Evolutionary conservation across 2,329 filamentous ascomycete species (phyloP).

Genomic region (Colletotrichum karsti): DNA sequence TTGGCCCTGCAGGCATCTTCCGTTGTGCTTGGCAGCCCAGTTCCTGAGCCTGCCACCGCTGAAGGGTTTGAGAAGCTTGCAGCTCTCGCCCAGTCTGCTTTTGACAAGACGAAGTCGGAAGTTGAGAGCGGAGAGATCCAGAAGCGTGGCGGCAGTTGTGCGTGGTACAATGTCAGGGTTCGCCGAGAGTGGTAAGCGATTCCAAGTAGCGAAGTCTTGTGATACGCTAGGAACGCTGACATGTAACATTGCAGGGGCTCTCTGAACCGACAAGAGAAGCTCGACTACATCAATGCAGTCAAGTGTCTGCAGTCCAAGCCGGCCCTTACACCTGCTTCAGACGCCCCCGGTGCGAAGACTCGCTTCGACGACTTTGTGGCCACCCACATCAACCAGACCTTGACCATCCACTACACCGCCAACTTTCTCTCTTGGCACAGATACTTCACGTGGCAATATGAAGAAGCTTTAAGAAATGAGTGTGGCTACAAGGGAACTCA

Average conservation of each 20-base stretch:
- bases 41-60: neutral
- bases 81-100: constrained; percentile 29
- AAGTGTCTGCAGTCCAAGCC: constrained; percentile 51
- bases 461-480: constrained; percentile 32
- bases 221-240: neutral
- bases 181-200: constrained; percentile 40
- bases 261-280: constrained; percentile 41
- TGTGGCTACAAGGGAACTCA: constrained; percentile 50
- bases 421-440: constrained; percentile 43
- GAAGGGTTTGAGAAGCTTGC: constrained; percentile 8
- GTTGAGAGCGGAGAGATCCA: constrained; percentile 22
- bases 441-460: constrained; percentile 40
- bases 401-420: constrained; percentile 50
- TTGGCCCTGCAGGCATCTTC: constrained; percentile 29
- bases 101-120: constrained; percentile 33
- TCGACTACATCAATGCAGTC: constrained; percentile 53
- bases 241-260: constrained; percentile 31
- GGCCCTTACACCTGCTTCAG: constrained; percentile 39
- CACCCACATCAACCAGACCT: constrained; percentile 56
- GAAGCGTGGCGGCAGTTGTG: constrained; percentile 35
- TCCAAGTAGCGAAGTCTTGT: neutral
- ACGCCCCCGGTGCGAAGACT: constrained; percentile 50
- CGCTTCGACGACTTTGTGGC: constrained; percentile 60
- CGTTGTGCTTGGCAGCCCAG: constrained; percentile 14
- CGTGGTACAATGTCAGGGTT: constrained; percentile 35